A percentile compares a stretch with the other conserved stretches of the same genome.
phyloP scores from a whole-genome alignment of 164 flowering plant species.

The Euptelea pleiosperma region DNA sequence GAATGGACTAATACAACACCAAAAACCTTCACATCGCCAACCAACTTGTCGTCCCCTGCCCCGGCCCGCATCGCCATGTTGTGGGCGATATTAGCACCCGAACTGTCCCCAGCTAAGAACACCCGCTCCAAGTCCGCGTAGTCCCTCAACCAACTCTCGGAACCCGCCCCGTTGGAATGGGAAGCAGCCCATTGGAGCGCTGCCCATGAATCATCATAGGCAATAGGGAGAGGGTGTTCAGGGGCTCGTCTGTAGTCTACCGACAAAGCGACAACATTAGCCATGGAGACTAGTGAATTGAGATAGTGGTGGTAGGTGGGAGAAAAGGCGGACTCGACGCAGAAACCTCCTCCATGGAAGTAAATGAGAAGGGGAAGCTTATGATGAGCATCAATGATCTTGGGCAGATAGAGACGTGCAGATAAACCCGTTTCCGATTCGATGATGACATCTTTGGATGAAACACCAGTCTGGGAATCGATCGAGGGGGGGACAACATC shows the following conservation, averaged over 20 bases:
- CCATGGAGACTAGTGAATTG: constrained; percentile 12
- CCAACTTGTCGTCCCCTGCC: background rate
- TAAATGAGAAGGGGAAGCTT: constrained; percentile 33
- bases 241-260: constrained; percentile 34
- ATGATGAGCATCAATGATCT: background rate
- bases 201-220: constrained; percentile 43
- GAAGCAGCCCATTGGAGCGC: constrained; percentile 35
- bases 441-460: constrained; percentile 30
- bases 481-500: constrained; percentile 17
- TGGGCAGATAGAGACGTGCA: constrained; percentile 35
- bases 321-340: constrained; percentile 23
- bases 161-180: constrained; percentile 22
- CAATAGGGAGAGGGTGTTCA: constrained; percentile 36
- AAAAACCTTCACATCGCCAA: constrained; percentile 6
- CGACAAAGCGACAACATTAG: constrained; percentile 29
- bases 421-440: constrained; percentile 19
- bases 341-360: constrained; percentile 42
- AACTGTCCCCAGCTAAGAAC: constrained; percentile 39
- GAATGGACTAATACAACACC: constrained; percentile 34
- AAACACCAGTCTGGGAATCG: constrained; percentile 21
- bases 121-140: constrained; percentile 26
- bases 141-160: constrained; percentile 31
- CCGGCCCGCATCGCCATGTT: constrained; percentile 28
- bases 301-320: constrained; percentile 21
- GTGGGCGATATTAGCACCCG: constrained; percentile 38